phyloP scores from a whole-genome alignment of 495 filamentous ascomycete genomes.

The Tetracladium marchalianum region DNA sequence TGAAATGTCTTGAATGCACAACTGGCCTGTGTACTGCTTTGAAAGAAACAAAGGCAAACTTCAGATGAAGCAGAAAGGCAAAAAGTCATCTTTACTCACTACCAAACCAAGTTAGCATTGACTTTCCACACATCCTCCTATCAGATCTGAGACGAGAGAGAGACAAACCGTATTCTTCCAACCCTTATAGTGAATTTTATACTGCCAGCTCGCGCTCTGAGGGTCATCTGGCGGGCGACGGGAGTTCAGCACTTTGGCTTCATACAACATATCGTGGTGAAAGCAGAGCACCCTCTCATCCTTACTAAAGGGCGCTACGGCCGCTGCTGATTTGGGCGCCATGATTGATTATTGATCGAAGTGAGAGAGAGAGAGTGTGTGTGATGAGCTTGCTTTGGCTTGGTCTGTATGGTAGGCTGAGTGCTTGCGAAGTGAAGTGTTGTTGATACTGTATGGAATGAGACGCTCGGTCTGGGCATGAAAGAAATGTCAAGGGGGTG shows the following conservation, averaged over 20 bases:
- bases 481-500: not conserved
- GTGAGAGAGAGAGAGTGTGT: too few species aligned
- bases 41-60: not conserved
- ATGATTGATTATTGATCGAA: conserved; percentile 35
- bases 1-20: not conserved
- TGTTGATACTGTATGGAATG: not conserved
- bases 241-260: conserved; percentile 85
- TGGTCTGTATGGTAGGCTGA: too few species aligned
- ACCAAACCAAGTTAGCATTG: too few species aligned
- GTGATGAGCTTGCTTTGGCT: too few species aligned
- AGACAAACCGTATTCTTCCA: conserved; percentile 72
- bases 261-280: conserved; percentile 91
- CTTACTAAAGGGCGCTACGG: conserved; percentile 56
- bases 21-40: not conserved
- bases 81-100: too few species aligned
- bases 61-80: not conserved
- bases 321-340: conserved; percentile 40
- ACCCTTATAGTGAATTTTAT: conserved; percentile 95
- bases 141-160: too few species aligned
- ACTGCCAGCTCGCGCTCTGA: conserved; percentile 60
- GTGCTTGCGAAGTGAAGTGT: too few species aligned
- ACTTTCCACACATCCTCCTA: too few species aligned
- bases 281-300: conserved; percentile 96
- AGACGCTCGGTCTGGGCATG: not conserved
- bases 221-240: conserved; percentile 50